A percentile compares a stretch with the other conserved stretches of the same genome.
Conservation (phyloP, 2,329 filamentous ascomycete genomes). For the Aspergillus novofumigatus region DNA sequence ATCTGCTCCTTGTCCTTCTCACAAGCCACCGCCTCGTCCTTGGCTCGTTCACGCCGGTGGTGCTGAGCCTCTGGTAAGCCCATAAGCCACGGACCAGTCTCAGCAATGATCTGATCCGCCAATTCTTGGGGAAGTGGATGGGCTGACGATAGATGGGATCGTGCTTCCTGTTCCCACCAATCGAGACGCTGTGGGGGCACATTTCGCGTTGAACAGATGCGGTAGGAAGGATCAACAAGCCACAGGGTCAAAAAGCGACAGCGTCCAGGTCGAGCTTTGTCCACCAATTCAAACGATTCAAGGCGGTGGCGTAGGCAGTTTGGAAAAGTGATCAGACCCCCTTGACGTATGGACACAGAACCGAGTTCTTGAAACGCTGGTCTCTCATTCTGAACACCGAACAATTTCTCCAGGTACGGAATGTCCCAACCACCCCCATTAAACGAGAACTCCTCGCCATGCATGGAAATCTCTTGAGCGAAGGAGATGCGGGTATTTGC, state of each 20-base stretch:
- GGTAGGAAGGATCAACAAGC: slow-evolving; percentile 12
- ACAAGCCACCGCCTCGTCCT: neutral
- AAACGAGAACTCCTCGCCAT: neutral
- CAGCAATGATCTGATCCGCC: neutral
- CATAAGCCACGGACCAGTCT: neutral
- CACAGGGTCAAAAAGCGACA: slow-evolving; percentile 8
- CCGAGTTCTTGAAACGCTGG: slow-evolving; percentile 9
- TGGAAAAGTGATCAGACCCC: slow-evolving; percentile 9
- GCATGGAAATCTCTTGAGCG: neutral
- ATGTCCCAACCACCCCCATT: slow-evolving; percentile 4
- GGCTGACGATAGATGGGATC: neutral
- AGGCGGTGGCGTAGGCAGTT: slow-evolving; percentile 8
- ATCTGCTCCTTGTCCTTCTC: neutral
- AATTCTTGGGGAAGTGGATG: neutral
- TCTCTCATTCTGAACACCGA: slow-evolving; percentile 1
- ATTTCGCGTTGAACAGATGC: slow-evolving; percentile 11
- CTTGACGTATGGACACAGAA: slow-evolving; percentile 5
- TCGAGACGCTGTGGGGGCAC: slow-evolving; percentile 10
- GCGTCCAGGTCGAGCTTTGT: slow-evolving; percentile 7
- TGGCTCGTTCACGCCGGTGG: neutral
- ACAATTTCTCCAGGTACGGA: slow-evolving; percentile 6
- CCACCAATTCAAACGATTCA: slow-evolving; percentile 7
- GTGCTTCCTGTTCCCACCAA: slow-evolving; percentile 3
- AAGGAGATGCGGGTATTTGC: slow-evolving; percentile 7
- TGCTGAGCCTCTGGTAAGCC: neutral